phyloP scores from a whole-genome alignment of 805 yeast species.

The Zygotorulaspora florentina region DNA sequence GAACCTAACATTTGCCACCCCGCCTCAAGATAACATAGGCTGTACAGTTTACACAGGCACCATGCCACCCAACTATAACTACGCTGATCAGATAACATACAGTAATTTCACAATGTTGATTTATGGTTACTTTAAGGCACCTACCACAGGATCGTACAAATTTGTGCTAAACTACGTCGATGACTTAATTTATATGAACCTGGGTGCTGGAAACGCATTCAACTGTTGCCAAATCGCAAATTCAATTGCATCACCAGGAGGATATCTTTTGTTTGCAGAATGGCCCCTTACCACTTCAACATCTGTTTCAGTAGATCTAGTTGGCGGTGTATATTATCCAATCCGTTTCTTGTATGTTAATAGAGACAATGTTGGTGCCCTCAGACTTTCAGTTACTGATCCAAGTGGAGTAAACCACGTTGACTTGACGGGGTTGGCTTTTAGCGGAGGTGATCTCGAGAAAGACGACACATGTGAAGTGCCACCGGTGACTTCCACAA shows the following conservation, averaged over 20 bases:
- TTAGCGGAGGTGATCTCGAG: conserved; percentile 2
- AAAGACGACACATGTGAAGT: too few relatives aligned
- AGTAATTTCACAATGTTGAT: too few relatives aligned
- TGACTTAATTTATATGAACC: too few relatives aligned
- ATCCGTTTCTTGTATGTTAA: conserved; percentile 27
- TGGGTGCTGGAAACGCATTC: too few relatives aligned
- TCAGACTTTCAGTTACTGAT: conserved; percentile 16
- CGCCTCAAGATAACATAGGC: background rate
- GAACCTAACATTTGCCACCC: background rate
- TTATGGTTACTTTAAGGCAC: too few relatives aligned
- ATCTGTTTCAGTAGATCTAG: conserved; percentile 11
- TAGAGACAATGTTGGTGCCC: conserved; percentile 14
- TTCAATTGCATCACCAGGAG: too few relatives aligned
- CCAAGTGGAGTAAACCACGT: conserved; percentile 20
- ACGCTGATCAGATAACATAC: conserved; percentile 8
- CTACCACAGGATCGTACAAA: too few relatives aligned
- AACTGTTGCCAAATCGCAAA: too few relatives aligned
- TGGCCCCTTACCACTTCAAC: too few relatives aligned
- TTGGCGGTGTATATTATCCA: conserved; percentile 32
- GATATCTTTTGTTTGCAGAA: too few relatives aligned
- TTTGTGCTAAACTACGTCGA: too few relatives aligned
- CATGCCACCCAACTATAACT: conserved; percentile 14
- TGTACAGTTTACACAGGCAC: background rate
- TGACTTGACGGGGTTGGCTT: conserved; percentile 18
- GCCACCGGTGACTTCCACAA: too few relatives aligned